phyloP scores from a whole-genome alignment of 2,329 filamentous ascomycete genomes.

The Talaromyces funiculosus region DNA sequence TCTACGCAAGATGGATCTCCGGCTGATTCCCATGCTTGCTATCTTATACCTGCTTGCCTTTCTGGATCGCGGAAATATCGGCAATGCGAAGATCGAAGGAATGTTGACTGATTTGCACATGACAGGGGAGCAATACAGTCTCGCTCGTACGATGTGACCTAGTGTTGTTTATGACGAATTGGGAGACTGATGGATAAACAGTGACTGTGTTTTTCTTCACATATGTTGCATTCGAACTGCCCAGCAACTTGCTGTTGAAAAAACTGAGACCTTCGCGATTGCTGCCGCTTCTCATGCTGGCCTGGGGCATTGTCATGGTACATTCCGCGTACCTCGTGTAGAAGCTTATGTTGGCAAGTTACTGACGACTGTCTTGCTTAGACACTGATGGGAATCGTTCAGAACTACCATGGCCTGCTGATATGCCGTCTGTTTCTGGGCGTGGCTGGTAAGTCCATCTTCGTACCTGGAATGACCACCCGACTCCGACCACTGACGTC shows the following conservation, averaged over 20 bases:
- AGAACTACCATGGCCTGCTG: constrained; percentile 45
- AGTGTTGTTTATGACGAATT: constrained; percentile 14
- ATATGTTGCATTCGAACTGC: constrained; percentile 40
- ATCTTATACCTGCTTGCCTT: constrained; percentile 42
- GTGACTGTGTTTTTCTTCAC: constrained; percentile 51
- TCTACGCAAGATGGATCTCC: constrained; percentile 33
- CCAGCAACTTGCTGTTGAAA: constrained; percentile 42
- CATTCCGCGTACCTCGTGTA: not conserved
- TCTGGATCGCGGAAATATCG: constrained; percentile 48
- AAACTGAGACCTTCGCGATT: constrained; percentile 36
- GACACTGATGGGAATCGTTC: constrained; percentile 41
- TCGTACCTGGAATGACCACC: not conserved
- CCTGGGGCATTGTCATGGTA: constrained; percentile 46
- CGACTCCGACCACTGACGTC: not conserved
- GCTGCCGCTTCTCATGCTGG: constrained; percentile 36
- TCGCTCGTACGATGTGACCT: constrained; percentile 16
- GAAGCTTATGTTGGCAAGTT: not conserved
- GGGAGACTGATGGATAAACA: constrained; percentile 36
- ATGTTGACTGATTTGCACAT: constrained; percentile 48
- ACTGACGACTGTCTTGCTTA: not conserved
- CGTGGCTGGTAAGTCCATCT: constrained; percentile 19
- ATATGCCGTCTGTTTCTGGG: constrained; percentile 46
- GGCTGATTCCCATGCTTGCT: constrained; percentile 31
- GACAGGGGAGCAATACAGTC: constrained; percentile 23
- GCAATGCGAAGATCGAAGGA: constrained; percentile 51